Percentiles rank a stretch among this genome's conserved stretches.
Conservation (phyloP, 345 rosid genomes). For the Anastatica hierochuntica region DNA sequence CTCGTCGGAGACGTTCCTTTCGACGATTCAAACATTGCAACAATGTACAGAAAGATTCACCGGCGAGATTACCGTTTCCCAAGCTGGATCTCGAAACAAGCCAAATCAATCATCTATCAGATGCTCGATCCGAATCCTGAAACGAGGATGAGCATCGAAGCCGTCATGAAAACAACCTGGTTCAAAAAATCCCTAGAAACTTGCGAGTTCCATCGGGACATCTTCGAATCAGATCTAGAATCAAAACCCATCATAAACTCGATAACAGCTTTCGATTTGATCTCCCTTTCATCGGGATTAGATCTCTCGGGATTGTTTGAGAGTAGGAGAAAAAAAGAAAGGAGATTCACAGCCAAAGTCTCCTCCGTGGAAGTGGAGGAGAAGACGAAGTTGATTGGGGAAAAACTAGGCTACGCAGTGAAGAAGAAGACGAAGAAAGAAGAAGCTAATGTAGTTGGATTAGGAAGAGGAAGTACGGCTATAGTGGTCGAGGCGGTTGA, state of each 20-base stretch:
- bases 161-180: constrained; percentile 52
- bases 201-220: background rate
- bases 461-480: constrained; percentile 51
- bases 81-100: constrained; percentile 47
- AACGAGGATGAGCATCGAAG: constrained; percentile 57
- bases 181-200: constrained; percentile 39
- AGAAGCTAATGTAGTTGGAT: constrained; percentile 25
- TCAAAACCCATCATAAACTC: background rate
- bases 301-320: constrained; percentile 75
- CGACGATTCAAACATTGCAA: constrained; percentile 47
- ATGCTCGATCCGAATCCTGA: constrained; percentile 78
- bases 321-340: constrained; percentile 33
- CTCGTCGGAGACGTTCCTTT: constrained; percentile 59
- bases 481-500: constrained; percentile 40
- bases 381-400: constrained; percentile 53
- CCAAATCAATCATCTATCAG: constrained; percentile 42
- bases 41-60: constrained; percentile 58
- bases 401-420: constrained; percentile 49
- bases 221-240: constrained; percentile 10
- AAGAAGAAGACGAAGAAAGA: constrained; percentile 52
- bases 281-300: constrained; percentile 60
- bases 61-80: constrained; percentile 63
- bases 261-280: constrained; percentile 66
- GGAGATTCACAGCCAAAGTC: constrained; percentile 54
- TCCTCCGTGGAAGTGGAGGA: constrained; percentile 41